Percentiles rank a stretch among this genome's conserved stretches.
Conservation (phyloP, 352 stramenopile species). For the Globisporangium paddicum region DNA sequence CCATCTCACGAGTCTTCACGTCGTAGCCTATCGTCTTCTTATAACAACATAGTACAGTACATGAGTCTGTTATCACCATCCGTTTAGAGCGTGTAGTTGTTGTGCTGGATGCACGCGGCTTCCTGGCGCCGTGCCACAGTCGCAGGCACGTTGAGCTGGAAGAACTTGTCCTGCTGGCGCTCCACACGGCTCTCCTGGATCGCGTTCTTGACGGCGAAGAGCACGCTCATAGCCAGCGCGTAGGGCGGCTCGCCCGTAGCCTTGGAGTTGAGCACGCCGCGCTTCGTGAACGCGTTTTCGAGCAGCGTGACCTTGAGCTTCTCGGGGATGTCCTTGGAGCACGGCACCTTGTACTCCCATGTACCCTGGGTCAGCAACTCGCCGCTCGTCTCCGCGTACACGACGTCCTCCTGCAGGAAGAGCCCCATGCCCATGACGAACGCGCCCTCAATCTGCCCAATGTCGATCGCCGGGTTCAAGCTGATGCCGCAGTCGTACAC, state of each 20-base stretch:
- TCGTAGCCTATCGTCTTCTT: too few relatives aligned
- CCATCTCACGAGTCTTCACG: not conserved
- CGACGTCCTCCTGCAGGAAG: slow-evolving; percentile 92
- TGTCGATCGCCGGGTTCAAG: slow-evolving; percentile 96
- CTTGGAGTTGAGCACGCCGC: slow-evolving; percentile 95
- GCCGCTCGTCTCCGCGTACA: slow-evolving; percentile 90
- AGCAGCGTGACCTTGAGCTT: slow-evolving; percentile 95
- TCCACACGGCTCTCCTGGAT: slow-evolving; percentile 83
- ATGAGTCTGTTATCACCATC: too few relatives aligned
- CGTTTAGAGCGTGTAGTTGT: slow-evolving; percentile 26
- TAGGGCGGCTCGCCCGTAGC: slow-evolving; percentile 95
- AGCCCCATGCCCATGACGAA: slow-evolving; percentile 96
- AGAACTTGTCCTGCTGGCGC: slow-evolving; percentile 32
- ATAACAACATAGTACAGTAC: too few relatives aligned
- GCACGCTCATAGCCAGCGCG: slow-evolving; percentile 91
- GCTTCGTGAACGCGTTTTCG: slow-evolving; percentile 90
- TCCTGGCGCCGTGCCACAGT: slow-evolving; percentile 33
- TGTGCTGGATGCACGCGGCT: slow-evolving; percentile 20
- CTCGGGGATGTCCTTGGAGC: slow-evolving; percentile 95
- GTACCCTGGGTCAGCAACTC: slow-evolving; percentile 93
- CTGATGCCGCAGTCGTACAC: slow-evolving; percentile 92
- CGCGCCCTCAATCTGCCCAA: slow-evolving; percentile 97
- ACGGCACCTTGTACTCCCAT: slow-evolving; percentile 96
- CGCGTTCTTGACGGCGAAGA: slow-evolving; percentile 95
- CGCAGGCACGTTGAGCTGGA: slow-evolving; percentile 39